Conservation (phyloP, 2,329 filamentous ascomycete genomes). For the Lachnellula hyalina region DNA sequence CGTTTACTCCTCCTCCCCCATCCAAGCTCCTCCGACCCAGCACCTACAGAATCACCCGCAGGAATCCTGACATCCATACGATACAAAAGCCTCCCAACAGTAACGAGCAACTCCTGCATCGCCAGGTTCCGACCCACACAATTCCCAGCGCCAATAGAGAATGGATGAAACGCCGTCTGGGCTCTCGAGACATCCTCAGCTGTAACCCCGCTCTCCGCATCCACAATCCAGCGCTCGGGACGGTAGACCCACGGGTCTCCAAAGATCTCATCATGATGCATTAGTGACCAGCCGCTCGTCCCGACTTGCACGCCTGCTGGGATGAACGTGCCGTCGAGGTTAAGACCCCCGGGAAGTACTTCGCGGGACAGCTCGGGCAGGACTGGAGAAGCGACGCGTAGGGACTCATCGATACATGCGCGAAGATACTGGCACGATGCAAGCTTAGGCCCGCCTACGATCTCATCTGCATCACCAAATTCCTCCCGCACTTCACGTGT, state of each 20-base stretch:
- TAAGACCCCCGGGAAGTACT: conserved; percentile 4
- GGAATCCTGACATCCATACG: not conserved
- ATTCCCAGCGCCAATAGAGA: conserved; percentile 19
- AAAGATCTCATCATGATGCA: conserved; percentile 39
- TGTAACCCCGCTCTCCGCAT: conserved; percentile 20
- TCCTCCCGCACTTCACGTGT: conserved; percentile 9
- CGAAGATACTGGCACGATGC: conserved; percentile 33
- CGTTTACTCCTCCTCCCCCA: conserved; percentile 3
- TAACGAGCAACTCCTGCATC: conserved; percentile 19
- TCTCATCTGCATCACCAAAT: conserved; percentile 25
- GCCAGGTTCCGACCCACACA: conserved; percentile 26
- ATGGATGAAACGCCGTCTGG: conserved; percentile 18
- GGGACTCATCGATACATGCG: conserved; percentile 33
- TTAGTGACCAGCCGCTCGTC: conserved; percentile 39
- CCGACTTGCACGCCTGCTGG: conserved; percentile 38
- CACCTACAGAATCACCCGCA: not conserved
- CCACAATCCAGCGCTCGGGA: conserved; percentile 40
- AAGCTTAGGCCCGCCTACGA: conserved; percentile 21
- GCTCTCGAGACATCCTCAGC: conserved; percentile 7
- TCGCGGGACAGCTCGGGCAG: conserved; percentile 4
- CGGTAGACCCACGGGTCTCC: conserved; percentile 35
- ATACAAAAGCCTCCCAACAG: conserved; percentile 13
- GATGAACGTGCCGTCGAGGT: conserved; percentile 23
- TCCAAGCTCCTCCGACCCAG: not conserved
- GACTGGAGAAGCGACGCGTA: conserved; percentile 15